Base-by-base conservation (phyloP, 1,139 yeast genomes). In the Maudiozyma humilis region DNA sequence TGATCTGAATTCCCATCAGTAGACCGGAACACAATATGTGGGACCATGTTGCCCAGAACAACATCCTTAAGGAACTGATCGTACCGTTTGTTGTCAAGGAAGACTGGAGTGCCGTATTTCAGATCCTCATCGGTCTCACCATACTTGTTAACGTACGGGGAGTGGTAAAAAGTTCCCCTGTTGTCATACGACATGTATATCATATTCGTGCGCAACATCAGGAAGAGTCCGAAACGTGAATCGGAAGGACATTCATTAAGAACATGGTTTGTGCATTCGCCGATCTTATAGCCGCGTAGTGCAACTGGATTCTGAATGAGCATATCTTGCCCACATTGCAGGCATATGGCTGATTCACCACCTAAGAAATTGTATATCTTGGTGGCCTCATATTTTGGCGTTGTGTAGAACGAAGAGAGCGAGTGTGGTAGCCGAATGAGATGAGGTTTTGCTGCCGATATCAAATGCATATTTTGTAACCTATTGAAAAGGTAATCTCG, bases 71-170 rank as follows among this genome's bases (percentile, higher is more conserved):
- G 74, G 47, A 89, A 73, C 40, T 80, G 77, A 37, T 81, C 78
- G 57, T 88, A 91, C 42, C 88, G 71, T 6, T 70, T 67, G 42
- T 69, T 65, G 66, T 78, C 79, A 49, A 91, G 67, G 51, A 72
- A 79, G 46, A 89, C 77, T 0, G 94, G 86, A 44, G 86, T 76
- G 1, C 82, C 82, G 43, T 81, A 76, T 53, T 84, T 82, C 34
- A 77, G 67, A 40, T 84, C 93, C 40, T 79, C 82, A 40, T 89
- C 89, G 14, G 79, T 64, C 56, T 89, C 97, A 0, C 97, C 97
- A 62, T 87, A 95, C 39, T 74, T 72, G 60, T 89, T 96, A 37
- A 86, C 66, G 58, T 80, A 91, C 0, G 97, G 98, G 1, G 95
- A 84, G 36, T 79, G 80, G 49, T 78, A 73, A 59, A 89, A 89